These are phyloP conservation scores for Zygosaccharomyces gambellarensis DNA, from an alignment of 805 yeast species.

Conservation along the genomic window DNA sequence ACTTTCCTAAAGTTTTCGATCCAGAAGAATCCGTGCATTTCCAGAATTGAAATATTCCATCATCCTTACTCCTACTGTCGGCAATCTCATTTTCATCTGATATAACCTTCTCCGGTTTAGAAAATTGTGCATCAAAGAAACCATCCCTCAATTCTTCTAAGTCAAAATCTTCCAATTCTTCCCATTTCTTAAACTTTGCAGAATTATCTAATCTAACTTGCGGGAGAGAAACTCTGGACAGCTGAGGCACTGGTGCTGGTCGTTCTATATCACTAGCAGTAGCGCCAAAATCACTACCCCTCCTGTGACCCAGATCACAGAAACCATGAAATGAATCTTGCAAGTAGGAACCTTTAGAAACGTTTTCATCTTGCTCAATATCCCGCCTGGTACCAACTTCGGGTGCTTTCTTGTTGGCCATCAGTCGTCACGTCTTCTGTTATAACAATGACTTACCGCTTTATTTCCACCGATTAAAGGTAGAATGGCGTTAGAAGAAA, in stretches of 20 bases:
- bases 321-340: conserved; percentile 22
- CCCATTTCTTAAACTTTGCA: conserved; percentile 26
- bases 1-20: not conserved
- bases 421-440: not conserved
- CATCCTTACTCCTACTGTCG: not conserved
- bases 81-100: conserved; percentile 4
- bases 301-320: conserved; percentile 11
- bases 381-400: not conserved
- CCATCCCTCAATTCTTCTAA: conserved; percentile 47
- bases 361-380: conserved; percentile 2
- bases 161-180: conserved; percentile 35
- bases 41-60: not conserved
- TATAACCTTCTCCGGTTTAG: conserved; percentile 23
- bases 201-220: conserved; percentile 33
- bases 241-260: conserved; percentile 10
- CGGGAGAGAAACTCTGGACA: conserved; percentile 36
- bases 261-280: not conserved
- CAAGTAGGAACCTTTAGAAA: conserved; percentile 28
- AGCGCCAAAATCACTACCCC: not conserved
- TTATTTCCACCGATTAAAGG: not conserved
- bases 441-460: not conserved
- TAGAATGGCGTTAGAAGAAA: not conserved
- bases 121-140: conserved; percentile 44
- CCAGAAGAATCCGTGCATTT: not conserved
- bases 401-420: not conserved